Evolutionary conservation across 2,329 filamentous ascomycete genomes (phyloP).

Genomic region (Botryosphaeria agaves): DNA sequence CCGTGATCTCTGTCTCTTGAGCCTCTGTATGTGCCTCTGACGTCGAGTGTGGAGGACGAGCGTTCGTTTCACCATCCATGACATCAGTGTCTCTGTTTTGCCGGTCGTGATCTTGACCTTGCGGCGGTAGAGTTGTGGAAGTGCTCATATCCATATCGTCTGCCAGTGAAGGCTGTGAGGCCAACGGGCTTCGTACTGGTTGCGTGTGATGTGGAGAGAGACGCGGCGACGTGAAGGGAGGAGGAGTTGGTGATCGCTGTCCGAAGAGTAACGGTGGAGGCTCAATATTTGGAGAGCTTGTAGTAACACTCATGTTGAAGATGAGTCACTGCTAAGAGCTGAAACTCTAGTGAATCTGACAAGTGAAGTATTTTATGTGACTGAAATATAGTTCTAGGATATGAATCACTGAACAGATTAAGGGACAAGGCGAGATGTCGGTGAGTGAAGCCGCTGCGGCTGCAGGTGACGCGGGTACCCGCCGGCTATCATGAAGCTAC

Average conservation of each 20-base stretch:
- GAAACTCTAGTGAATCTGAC: too few species aligned
- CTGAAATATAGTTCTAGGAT: too few species aligned
- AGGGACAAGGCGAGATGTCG: too few species aligned
- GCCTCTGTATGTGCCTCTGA: too few species aligned
- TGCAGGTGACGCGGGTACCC: too few species aligned
- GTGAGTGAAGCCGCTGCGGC: too few species aligned
- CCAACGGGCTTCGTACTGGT: constrained; percentile 6
- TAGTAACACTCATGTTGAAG: constrained; percentile 19
- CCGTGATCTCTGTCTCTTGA: too few species aligned
- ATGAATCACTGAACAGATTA: too few species aligned
- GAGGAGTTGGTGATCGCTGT: constrained; percentile 1
- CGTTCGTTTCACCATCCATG: constrained; percentile 6
- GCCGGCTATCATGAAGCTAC: too few species aligned
- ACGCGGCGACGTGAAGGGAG: constrained; percentile 2
- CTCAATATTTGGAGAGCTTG: constrained; percentile 13
- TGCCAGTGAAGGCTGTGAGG: constrained; percentile 9
- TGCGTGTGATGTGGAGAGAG: constrained; percentile 1
- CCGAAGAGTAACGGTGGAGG: constrained; percentile 17
- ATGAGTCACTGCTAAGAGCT: background rate
- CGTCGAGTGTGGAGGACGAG: too few species aligned
- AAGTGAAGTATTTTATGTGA: too few species aligned
- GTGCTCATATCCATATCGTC: constrained; percentile 17
- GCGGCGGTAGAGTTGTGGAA: constrained; percentile 13
- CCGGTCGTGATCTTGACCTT: constrained; percentile 19
- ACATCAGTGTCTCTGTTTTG: constrained; percentile 10